These are phyloP conservation scores for Tetrapyrgos nigripes DNA, from an alignment of 1,284 basidiomycete genomes.

Conservation along the genomic window DNA sequence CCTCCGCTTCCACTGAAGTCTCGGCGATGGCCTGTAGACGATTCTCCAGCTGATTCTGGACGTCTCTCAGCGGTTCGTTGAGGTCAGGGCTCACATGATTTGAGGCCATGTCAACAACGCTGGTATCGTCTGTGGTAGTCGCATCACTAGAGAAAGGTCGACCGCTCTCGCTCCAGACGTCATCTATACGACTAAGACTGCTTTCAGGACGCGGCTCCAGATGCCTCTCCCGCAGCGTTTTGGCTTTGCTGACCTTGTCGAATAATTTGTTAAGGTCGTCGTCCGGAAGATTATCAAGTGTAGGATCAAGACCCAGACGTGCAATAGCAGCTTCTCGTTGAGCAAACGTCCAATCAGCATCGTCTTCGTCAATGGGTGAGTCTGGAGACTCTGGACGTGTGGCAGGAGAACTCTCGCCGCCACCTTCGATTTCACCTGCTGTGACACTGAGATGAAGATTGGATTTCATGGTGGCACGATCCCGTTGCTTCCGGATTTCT, in stretches of 20 bases:
- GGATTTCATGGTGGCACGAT: conserved; percentile 76
- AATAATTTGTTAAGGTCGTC: conserved; percentile 93
- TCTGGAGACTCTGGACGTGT: conserved; percentile 83
- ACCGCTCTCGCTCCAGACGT: conserved; percentile 84
- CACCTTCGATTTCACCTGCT: conserved; percentile 65
- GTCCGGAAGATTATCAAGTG: conserved; percentile 89
- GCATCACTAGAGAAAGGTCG: conserved; percentile 76
- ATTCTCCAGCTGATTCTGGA: conserved; percentile 75
- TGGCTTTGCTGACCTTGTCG: conserved; percentile 92
- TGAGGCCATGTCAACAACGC: conserved; percentile 68
- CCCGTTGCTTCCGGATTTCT: conserved; percentile 89
- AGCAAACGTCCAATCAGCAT: conserved; percentile 94
- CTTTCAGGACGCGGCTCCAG: conserved; percentile 81
- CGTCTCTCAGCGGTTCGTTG: conserved; percentile 62
- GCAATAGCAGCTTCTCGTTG: conserved; percentile 91
- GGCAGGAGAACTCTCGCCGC: conserved; percentile 46
- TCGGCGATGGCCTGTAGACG: conserved; percentile 78
- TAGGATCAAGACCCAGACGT: conserved; percentile 82
- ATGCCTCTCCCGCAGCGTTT: conserved; percentile 84
- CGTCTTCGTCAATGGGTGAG: conserved; percentile 69
- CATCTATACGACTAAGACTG: conserved; percentile 84
- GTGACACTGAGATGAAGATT: conserved; percentile 69
- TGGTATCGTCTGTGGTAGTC: conserved; percentile 83
- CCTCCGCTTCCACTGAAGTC: conserved; percentile 76
- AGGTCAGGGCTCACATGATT: conserved; percentile 72